These are phyloP conservation scores for Vitellaria paradoxa DNA, from an alignment of 179 eudicot genomes.

Conservation along the genomic window DNA sequence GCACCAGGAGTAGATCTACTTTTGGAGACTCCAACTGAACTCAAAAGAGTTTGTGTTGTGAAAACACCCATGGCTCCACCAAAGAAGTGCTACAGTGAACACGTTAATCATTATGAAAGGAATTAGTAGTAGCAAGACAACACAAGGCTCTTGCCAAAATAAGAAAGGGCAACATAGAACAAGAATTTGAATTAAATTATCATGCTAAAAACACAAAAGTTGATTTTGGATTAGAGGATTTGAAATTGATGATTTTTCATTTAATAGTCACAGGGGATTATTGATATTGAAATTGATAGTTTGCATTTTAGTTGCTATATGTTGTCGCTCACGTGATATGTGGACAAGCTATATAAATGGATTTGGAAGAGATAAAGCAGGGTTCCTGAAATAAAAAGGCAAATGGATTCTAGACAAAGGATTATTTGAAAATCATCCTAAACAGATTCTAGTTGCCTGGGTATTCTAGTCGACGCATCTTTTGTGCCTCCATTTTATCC, in stretches of 20 bases:
- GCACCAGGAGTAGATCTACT: constrained; percentile 68
- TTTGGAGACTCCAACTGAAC: constrained; percentile 79
- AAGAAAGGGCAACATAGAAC: neutral
- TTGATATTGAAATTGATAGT: no score
- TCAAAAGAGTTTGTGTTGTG: constrained; percentile 81
- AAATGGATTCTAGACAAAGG: neutral
- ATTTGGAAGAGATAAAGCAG: neutral
- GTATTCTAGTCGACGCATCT: neutral
- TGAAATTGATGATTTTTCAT: neutral
- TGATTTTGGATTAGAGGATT: neutral
- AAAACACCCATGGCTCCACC: constrained; percentile 99
- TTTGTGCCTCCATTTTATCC: neutral
- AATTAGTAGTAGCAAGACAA: neutral
- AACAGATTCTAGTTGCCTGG: neutral
- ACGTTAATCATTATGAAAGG: constrained; percentile 10
- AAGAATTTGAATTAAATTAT: neutral
- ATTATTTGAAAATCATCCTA: neutral
- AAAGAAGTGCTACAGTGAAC: constrained; percentile 70
- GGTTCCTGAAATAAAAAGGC: neutral
- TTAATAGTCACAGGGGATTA: no score
- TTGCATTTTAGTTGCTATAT: neutral
- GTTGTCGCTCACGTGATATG: neutral
- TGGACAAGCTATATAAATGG: neutral
- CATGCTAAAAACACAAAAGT: neutral
- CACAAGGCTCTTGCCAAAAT: neutral